Evolutionary conservation across 176 grass and related monocot species (phyloP).

Genomic region (Thinopyrum elongatum): DNA sequence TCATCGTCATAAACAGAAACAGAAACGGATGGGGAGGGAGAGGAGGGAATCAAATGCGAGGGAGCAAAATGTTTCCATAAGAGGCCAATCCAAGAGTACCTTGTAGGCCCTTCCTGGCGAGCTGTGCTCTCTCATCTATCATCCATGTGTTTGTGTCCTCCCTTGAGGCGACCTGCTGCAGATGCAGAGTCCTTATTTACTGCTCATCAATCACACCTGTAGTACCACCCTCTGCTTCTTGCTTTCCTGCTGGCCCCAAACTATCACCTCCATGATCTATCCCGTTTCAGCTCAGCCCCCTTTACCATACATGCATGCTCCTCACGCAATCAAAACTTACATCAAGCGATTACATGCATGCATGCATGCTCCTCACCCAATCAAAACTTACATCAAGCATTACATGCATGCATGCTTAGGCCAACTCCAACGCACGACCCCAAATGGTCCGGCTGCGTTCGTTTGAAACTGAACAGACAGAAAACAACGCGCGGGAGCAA

Average conservation of each 20-base stretch:
- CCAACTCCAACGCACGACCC: too few species aligned
- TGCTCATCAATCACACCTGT: slow-evolving; percentile 30
- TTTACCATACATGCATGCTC: neutral
- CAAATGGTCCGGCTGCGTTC: too few species aligned
- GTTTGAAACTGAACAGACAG: too few species aligned
- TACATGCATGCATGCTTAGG: too few species aligned
- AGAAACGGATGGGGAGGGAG: neutral
- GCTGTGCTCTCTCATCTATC: neutral
- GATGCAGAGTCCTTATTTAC: slow-evolving; percentile 24
- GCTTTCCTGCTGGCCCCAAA: slow-evolving; percentile 14
- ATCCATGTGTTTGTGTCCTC: slow-evolving; percentile 4
- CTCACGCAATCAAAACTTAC: neutral
- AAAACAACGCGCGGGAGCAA: too few species aligned
- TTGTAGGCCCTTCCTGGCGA: slow-evolving; percentile 32
- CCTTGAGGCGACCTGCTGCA: slow-evolving; percentile 34
- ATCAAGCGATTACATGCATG: neutral
- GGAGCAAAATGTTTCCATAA: slow-evolving; percentile 49
- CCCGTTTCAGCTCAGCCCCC: slow-evolving; percentile 8
- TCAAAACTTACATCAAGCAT: too few species aligned
- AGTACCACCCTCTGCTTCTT: too few species aligned
- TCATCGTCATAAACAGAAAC: slow-evolving; percentile 21
- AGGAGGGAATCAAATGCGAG: slow-evolving; percentile 48
- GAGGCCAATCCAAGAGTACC: slow-evolving; percentile 58
- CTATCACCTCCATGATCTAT: slow-evolving; percentile 44
- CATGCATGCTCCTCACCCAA: too few species aligned